Evolutionary conservation across 1,284 basidiomycete species (phyloP).

Genomic region (Laetiporus sulphureus): DNA sequence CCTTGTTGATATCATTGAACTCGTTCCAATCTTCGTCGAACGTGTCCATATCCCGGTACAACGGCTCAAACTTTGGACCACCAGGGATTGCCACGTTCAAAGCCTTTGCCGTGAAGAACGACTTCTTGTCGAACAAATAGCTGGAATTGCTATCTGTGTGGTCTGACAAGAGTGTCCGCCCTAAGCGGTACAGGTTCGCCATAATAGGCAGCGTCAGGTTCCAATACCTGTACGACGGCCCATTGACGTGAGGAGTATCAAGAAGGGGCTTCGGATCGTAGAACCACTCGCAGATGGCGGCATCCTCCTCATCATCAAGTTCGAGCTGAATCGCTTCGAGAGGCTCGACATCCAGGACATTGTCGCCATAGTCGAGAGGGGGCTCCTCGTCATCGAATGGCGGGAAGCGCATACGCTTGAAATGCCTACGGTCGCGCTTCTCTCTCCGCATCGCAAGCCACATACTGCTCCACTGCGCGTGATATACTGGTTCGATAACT

Average conservation of each 20-base stretch:
- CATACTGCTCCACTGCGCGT: slow-evolving; percentile 99
- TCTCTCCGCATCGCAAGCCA: slow-evolving; percentile 99
- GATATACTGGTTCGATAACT: slow-evolving; percentile 96
- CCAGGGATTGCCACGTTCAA: slow-evolving; percentile 98
- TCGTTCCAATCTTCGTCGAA: slow-evolving; percentile 99
- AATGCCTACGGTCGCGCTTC: slow-evolving; percentile 97
- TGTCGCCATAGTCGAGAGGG: slow-evolving; percentile 97
- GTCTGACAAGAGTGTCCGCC: slow-evolving; percentile 89
- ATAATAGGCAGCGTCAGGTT: slow-evolving; percentile 89
- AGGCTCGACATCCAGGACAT: slow-evolving; percentile 96
- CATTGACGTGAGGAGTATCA: slow-evolving; percentile 87
- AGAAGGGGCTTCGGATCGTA: slow-evolving; percentile 95
- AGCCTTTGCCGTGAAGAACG: slow-evolving; percentile 97
- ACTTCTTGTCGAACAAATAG: slow-evolving; percentile 96
- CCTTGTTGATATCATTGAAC: slow-evolving; percentile 99
- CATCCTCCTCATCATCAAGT: slow-evolving; percentile 90
- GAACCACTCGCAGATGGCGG: slow-evolving; percentile 97
- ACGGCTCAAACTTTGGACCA: slow-evolving; percentile 95
- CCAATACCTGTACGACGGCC: slow-evolving; percentile 92
- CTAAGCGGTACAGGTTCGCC: slow-evolving; percentile 95
- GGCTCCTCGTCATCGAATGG: slow-evolving; percentile 99
- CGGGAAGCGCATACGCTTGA: slow-evolving; percentile 99
- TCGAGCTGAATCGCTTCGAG: slow-evolving; percentile 98
- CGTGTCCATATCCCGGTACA: slow-evolving; percentile 92
- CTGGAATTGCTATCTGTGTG: slow-evolving; percentile 85